A percentile compares a stretch with the other conserved stretches of the same genome.
phyloP scores from a whole-genome alignment of 1,284 basidiomycete species.

The Trichosporon coremiiforme region DNA sequence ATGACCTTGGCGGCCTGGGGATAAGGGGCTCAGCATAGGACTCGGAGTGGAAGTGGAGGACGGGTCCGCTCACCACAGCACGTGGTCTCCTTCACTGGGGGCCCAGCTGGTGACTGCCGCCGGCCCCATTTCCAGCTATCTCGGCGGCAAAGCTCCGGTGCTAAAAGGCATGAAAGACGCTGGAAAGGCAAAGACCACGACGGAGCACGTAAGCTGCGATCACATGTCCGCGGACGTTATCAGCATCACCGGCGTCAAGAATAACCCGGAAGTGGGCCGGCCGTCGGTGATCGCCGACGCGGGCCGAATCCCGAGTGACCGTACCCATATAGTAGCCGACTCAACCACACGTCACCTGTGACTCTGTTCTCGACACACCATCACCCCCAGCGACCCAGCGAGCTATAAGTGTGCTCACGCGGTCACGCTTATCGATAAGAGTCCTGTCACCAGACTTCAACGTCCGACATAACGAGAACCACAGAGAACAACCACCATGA shows the following conservation, averaged over 20 bases:
- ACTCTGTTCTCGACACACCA: not conserved
- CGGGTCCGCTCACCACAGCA: not conserved
- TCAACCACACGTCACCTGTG: not conserved
- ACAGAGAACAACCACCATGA: not conserved
- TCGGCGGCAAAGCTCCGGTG: not conserved
- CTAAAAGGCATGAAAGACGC: too few relatives aligned
- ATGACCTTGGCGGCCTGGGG: too few relatives aligned
- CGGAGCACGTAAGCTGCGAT: not conserved
- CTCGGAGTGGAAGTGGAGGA: not conserved
- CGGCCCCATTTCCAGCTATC: not conserved
- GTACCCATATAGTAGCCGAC: not conserved
- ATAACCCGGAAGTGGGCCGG: not conserved
- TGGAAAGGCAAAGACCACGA: too few relatives aligned
- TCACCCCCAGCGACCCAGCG: not conserved
- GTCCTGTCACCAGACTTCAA: too few relatives aligned
- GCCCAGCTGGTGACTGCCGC: not conserved
- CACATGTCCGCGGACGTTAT: not conserved
- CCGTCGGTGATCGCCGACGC: constrained; percentile 10
- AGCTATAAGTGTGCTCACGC: not conserved
- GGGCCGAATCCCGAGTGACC: constrained; percentile 1
- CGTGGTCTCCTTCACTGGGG: too few relatives aligned
- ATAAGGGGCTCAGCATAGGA: too few relatives aligned
- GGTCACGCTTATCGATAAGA: too few relatives aligned
- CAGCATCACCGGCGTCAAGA: not conserved
- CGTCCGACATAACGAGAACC: too few relatives aligned